Evolutionary conservation across 306 rosid species (phyloP).

Genomic region (Myrica gale): DNA sequence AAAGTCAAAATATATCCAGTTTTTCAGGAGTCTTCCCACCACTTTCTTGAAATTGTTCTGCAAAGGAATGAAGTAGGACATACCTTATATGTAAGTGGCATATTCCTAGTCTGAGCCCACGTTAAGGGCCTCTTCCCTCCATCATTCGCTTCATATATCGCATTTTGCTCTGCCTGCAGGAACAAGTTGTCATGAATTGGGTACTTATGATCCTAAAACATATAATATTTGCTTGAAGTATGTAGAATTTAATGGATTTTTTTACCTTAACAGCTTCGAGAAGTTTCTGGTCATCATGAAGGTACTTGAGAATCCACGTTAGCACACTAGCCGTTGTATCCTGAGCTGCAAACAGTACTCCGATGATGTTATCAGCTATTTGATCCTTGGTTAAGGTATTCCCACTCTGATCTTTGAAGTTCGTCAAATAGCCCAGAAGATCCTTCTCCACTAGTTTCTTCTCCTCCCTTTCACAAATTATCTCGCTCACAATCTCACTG

Average conservation of each 20-base stretch:
- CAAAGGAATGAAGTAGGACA: neutral
- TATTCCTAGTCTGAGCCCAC: slow-evolving; percentile 71
- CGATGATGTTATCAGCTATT: slow-evolving; percentile 87
- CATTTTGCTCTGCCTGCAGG: slow-evolving; percentile 71
- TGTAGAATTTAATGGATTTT: slow-evolving; percentile 4
- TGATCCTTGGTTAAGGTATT: slow-evolving; percentile 49
- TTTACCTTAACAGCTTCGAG: slow-evolving; percentile 65
- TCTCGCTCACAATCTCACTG: slow-evolving; percentile 55
- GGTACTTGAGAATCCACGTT: slow-evolving; percentile 90
- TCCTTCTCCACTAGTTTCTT: slow-evolving; percentile 48
- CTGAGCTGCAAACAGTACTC: slow-evolving; percentile 90
- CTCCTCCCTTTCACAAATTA: slow-evolving; percentile 64
- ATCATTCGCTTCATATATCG: slow-evolving; percentile 53
- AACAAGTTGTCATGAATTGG: slow-evolving; percentile 3
- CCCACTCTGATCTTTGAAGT: slow-evolving; percentile 53
- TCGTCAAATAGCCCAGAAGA: slow-evolving; percentile 62
- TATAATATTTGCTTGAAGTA: slow-evolving; percentile 15
- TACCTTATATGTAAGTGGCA: slow-evolving; percentile 67
- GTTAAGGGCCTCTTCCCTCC: slow-evolving; percentile 58
- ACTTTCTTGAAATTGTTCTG: slow-evolving; percentile 11
- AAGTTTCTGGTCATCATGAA: slow-evolving; percentile 74
- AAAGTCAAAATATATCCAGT: slow-evolving; percentile 13
- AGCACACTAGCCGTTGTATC: slow-evolving; percentile 90
- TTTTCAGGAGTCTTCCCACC: slow-evolving; percentile 17
- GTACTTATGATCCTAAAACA: neutral